These are phyloP conservation scores for Diaporthe humulicola DNA, from an alignment of 2,329 filamentous ascomycete species.

Conservation along the genomic window DNA sequence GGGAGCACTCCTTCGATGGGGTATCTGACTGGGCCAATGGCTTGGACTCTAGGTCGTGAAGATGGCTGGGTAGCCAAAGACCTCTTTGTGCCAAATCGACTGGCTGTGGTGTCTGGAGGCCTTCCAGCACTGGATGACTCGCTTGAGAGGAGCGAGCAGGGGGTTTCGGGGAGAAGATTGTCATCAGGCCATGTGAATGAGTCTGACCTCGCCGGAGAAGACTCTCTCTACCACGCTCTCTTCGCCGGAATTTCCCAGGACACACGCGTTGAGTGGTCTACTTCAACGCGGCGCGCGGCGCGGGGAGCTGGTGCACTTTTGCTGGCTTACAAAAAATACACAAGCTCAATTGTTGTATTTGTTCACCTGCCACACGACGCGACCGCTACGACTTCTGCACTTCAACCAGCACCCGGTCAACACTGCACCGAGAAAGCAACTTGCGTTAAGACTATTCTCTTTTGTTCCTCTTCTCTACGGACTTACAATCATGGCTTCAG, in stretches of 20 bases:
- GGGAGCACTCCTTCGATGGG: slow-evolving; percentile 46
- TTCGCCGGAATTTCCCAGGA: not conserved
- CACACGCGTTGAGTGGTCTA: not conserved
- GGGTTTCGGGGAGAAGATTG: slow-evolving; percentile 46
- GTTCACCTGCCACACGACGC: not conserved
- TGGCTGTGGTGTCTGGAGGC: slow-evolving; percentile 46
- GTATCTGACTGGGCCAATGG: slow-evolving; percentile 48
- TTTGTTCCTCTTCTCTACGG: not conserved
- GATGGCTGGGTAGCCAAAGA: slow-evolving; percentile 49
- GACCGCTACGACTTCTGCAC: not conserved
- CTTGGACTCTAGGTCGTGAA: slow-evolving; percentile 45
- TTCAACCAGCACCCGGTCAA: not conserved
- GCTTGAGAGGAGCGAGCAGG: slow-evolving; percentile 44
- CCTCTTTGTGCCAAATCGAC: slow-evolving; percentile 47
- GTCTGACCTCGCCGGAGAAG: not conserved
- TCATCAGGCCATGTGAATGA: slow-evolving; percentile 41
- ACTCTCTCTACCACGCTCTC: not conserved
- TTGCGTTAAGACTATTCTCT: not conserved
- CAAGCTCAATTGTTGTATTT: not conserved
- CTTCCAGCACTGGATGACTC: slow-evolving; percentile 44
- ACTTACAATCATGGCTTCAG: not conserved
- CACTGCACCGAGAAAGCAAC: not conserved
- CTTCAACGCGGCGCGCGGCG: not conserved
- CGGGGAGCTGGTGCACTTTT: not conserved
- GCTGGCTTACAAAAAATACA: not conserved